Evolutionary conservation across 179 eudicot genomes (phyloP).

Genomic region (Beta corolliflora): DNA sequence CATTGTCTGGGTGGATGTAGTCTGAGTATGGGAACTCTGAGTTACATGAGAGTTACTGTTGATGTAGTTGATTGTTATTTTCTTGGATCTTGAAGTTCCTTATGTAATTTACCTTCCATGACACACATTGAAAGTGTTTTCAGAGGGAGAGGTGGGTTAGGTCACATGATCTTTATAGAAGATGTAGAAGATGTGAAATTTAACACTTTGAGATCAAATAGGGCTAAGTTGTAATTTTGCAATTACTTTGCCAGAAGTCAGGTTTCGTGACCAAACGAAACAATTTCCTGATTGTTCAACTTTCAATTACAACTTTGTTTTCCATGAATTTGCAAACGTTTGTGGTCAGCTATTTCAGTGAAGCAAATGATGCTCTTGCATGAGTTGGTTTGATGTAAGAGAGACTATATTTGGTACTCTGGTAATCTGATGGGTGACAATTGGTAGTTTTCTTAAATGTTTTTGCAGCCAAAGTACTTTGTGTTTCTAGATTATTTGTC

Average conservation of each 20-base stretch:
- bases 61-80: background rate
- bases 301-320: background rate
- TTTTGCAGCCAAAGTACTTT: background rate
- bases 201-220: background rate
- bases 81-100: background rate
- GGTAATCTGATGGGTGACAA: too few species aligned
- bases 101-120: background rate
- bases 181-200: background rate
- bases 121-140: background rate
- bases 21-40: background rate
- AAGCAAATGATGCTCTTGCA: background rate
- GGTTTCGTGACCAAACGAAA: background rate
- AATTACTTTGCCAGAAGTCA: background rate
- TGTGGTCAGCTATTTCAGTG: background rate
- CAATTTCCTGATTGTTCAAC: background rate
- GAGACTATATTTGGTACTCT: too few species aligned
- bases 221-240: background rate
- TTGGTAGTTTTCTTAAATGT: background rate
- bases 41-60: background rate
- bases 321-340: background rate
- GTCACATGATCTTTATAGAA: background rate
- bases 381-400: too few species aligned
- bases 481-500: background rate
- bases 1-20: background rate
- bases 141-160: background rate